Evolutionary conservation across 2,329 filamentous ascomycete genomes (phyloP).

Genomic region (Aspergillus felis): DNA sequence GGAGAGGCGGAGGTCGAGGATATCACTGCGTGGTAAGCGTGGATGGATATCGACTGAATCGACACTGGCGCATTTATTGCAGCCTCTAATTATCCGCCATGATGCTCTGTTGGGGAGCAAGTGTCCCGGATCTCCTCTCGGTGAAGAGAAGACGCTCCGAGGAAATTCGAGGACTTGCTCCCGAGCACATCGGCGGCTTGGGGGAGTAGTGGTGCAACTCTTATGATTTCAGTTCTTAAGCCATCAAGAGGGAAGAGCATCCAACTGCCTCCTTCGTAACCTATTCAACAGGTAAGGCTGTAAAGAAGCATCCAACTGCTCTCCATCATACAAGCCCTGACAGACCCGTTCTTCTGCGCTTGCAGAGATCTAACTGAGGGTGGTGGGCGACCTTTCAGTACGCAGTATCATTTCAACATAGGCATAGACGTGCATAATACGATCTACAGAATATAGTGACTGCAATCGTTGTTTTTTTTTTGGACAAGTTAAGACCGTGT

Average conservation of each 20-base stretch:
- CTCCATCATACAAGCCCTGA: constrained; percentile 33
- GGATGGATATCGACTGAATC: neutral
- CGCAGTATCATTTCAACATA: constrained; percentile 3
- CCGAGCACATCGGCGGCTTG: constrained; percentile 6
- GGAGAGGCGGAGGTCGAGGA: constrained; percentile 95
- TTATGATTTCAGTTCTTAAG: constrained; percentile 30
- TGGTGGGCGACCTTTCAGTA: constrained; percentile 16
- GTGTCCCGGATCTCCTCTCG: constrained; percentile 12
- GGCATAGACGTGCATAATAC: neutral
- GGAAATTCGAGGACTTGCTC: constrained; percentile 4
- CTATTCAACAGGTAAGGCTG: constrained; percentile 32
- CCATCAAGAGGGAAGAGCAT: constrained; percentile 40
- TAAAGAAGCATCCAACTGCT: constrained; percentile 44
- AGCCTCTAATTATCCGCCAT: constrained; percentile 15
- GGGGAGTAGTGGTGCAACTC: constrained; percentile 31
- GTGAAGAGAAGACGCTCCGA: constrained; percentile 15
- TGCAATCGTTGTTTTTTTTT: too few relatives aligned
- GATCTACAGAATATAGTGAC: neutral
- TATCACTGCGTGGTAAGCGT: constrained; percentile 80
- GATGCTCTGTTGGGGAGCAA: constrained; percentile 8
- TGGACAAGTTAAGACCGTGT: neutral
- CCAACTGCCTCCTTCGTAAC: constrained; percentile 38
- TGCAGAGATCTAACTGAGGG: constrained; percentile 7
- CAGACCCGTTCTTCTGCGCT: constrained; percentile 3
- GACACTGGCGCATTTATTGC: constrained; percentile 27